Conservation (phyloP, 352 stramenopile species). For the Thraustochytrium striatum region DNA sequence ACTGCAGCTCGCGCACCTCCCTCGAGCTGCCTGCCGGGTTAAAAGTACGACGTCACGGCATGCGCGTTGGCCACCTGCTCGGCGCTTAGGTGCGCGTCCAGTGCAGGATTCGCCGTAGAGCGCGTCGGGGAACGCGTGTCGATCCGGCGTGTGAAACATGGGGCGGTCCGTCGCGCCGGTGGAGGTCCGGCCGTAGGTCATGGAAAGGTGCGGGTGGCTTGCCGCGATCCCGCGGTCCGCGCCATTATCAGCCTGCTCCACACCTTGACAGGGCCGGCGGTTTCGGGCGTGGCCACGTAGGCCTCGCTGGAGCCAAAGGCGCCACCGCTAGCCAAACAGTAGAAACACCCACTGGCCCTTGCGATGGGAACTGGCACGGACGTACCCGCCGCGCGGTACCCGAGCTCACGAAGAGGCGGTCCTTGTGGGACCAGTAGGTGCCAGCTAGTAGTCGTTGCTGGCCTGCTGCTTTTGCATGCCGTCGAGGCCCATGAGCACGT, state of each 20-base stretch:
- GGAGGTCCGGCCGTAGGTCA: slow-evolving; percentile 8
- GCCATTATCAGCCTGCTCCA: slow-evolving; percentile 40
- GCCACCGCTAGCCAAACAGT: slow-evolving; percentile 23
- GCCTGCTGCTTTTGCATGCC: slow-evolving; percentile 18
- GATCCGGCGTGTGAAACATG: slow-evolving; percentile 5
- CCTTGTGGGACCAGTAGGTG: slow-evolving; percentile 19
- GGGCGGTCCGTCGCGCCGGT: neutral
- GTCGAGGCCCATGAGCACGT: slow-evolving; percentile 23
- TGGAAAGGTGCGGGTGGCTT: neutral
- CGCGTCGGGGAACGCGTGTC: neutral
- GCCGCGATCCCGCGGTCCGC: slow-evolving; percentile 6
- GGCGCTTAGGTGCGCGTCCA: slow-evolving; percentile 25
- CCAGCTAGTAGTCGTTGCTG: slow-evolving; percentile 41
- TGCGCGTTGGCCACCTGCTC: slow-evolving; percentile 27
- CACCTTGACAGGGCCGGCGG: neutral
- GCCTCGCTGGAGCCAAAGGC: neutral
- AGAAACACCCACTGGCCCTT: slow-evolving; percentile 41
- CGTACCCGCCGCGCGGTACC: slow-evolving; percentile 11
- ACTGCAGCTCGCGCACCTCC: slow-evolving; percentile 10
- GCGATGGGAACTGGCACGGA: neutral
- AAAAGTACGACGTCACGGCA: slow-evolving; percentile 45
- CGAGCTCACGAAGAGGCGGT: slow-evolving; percentile 29
- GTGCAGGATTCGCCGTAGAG: slow-evolving; percentile 9
- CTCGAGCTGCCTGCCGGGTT: neutral
- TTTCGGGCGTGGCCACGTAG: slow-evolving; percentile 23